Evolutionary conservation across 148 eudicot genomes (phyloP), one percentile per base, ranked within the genome.

Genomic region (Nepenthes mirabilis): DNA sequence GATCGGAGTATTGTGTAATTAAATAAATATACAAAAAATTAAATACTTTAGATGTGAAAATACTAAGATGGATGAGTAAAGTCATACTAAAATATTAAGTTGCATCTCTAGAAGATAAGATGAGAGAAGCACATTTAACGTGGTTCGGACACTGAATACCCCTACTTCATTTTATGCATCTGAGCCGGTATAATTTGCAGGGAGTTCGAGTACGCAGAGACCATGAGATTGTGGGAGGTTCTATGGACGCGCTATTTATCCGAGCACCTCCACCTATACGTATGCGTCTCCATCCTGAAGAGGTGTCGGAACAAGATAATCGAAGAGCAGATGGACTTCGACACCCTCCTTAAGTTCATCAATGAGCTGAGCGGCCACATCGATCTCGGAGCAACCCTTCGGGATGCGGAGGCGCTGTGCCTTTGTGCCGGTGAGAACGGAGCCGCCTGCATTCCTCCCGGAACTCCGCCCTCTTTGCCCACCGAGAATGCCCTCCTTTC

Each of bases 341-440:
- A 91, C 80, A 88, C 94, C 8, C 78, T 91, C 3, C 65, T 91
- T 65, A 91, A 91, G 72, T 91, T 91, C 73, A 88, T 91, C 58
- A 91, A 91, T 40, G 98, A 82, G 72, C 67, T 91, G 48, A 88
- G 94, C 36, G 96, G 96, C 56, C 86, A 84, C 33, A 82, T 88
- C 34, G 85, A 85, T 69, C 84, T 91, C 6, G 88, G 85, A 53
- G 56, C 76, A 1, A 80, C 68, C 51, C 69, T 91, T 37, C 68
- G 80, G 68, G 94, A 88, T 47, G 96, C 98, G 1, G 96, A 91
- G 73, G 96, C 98, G 13, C 58, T 91, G 61, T 91, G 98, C 62
- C 72, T 91, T 12, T 88, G 84, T 73, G 91, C 90, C n/a, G 98
- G 98, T 37, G 98, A 91, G 69, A 83, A 82, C n/a, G 98, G 98